Evolutionary conservation across 2,329 filamentous ascomycete species (phyloP).

Genomic region (Phialophora tarda): DNA sequence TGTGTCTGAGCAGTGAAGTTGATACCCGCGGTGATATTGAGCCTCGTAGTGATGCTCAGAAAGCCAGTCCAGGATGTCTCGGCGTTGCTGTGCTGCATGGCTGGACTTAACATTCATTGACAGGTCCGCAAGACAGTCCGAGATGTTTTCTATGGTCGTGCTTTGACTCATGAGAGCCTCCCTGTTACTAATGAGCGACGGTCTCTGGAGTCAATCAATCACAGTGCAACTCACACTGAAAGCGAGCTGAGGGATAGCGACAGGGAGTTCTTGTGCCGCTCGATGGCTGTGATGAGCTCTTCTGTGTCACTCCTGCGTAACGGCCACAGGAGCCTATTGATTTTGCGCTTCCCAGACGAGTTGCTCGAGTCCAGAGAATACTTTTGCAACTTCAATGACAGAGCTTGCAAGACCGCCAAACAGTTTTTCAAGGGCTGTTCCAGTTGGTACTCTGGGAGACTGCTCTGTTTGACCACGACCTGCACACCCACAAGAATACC

Average conservation of each 20-base stretch:
- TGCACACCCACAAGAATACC: conserved; percentile 31
- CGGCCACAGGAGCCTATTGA: conserved; percentile 31
- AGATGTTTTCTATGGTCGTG: conserved; percentile 21
- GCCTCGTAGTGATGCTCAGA: conserved; percentile 31
- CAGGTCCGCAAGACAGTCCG: conserved; percentile 21
- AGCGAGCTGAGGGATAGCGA: conserved; percentile 25
- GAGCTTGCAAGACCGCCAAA: conserved; percentile 8
- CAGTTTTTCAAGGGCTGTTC: conserved; percentile 17
- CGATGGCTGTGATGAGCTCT: conserved; percentile 21
- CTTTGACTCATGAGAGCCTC: conserved; percentile 24
- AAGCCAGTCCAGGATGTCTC: conserved; percentile 29
- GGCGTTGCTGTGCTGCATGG: conserved; percentile 23
- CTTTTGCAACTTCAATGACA: conserved; percentile 24
- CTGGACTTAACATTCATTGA: conserved; percentile 20
- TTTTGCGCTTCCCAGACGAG: conserved; percentile 11
- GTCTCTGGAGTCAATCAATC: neutral
- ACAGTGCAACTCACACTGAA: conserved; percentile 24
- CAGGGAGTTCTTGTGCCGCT: conserved; percentile 30
- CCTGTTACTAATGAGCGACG: conserved; percentile 21
- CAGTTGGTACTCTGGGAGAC: conserved; percentile 13
- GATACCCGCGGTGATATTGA: conserved; percentile 25
- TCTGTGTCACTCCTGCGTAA: conserved; percentile 28
- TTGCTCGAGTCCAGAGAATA: conserved; percentile 7
- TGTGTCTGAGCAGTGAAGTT: conserved; percentile 30
- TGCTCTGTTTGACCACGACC: conserved; percentile 18